These are phyloP conservation scores for Dioszegia hungarica DNA, from an alignment of 768 basidiomycete species.

Conservation along the genomic window DNA sequence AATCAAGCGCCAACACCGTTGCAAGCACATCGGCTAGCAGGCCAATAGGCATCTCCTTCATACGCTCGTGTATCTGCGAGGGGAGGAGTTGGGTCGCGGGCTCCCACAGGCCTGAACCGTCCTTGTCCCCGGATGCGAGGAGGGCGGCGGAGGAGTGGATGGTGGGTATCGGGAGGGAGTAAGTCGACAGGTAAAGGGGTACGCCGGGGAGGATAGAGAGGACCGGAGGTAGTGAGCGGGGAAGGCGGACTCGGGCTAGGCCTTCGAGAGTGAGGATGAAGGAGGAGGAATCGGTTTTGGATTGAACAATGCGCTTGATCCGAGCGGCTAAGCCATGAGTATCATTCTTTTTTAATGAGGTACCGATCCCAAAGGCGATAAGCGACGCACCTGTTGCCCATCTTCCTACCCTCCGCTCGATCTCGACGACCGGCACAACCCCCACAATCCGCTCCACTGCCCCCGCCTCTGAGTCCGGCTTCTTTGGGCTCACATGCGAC, in stretches of 20 bases:
- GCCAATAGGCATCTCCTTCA: slow-evolving; percentile 18
- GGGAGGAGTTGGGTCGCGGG: slow-evolving; percentile 22
- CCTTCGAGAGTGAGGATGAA: slow-evolving; percentile 25
- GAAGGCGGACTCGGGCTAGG: slow-evolving; percentile 35
- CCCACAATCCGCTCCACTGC: slow-evolving; percentile 17
- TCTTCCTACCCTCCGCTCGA: slow-evolving; percentile 35
- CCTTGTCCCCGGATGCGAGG: not conserved
- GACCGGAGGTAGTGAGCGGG: slow-evolving; percentile 37
- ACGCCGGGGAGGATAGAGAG: slow-evolving; percentile 29
- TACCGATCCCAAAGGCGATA: no score
- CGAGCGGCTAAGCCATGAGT: slow-evolving; percentile 27
- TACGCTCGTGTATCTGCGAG: slow-evolving; percentile 16
- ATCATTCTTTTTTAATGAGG: no score
- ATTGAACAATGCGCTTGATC: slow-evolving; percentile 25
- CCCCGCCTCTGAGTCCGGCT: not conserved
- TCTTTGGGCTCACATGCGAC: slow-evolving; percentile 1
- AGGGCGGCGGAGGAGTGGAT: slow-evolving; percentile 18
- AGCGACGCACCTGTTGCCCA: slow-evolving; percentile 44
- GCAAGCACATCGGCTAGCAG: slow-evolving; percentile 41
- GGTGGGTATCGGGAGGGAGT: slow-evolving; percentile 57
- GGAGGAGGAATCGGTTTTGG: slow-evolving; percentile 14
- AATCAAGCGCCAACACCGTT: slow-evolving; percentile 26
- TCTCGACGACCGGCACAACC: slow-evolving; percentile 34
- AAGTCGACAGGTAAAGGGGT: slow-evolving; percentile 68
- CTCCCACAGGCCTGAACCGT: not conserved